Evolutionary conservation across 768 basidiomycete species (phyloP), one percentile per base, ranked within the genome.

Genomic region (Phylloporus sp.): DNA sequence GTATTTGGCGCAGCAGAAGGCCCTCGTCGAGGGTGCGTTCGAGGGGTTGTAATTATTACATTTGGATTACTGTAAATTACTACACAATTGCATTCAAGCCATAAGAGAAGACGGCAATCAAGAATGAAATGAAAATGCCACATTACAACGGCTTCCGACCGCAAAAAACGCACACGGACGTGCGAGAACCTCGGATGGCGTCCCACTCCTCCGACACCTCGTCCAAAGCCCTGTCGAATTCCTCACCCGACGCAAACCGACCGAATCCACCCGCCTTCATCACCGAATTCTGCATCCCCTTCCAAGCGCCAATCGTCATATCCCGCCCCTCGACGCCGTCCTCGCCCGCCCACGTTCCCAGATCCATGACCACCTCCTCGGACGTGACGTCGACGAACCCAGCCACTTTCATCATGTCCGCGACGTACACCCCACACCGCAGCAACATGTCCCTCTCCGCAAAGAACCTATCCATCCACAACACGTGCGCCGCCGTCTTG

Each of bases 1-100:
- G 35, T 90, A 91, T 67, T 69, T 69, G 42, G 67, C 42, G 20
- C 86, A 92, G 64, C 84, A 88, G 66, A 71, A 70, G 57, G 73
- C 60, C 37, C 70, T 93, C 18, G 42, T 90, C 13, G 76, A 77
- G 28, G 68, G 70, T 18, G 79, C 78, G 3, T 88, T 90, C 57
- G 64, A 71, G 33, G 71, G 69, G 17, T 46, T 79, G 52, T 75
- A 58, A 20, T 35, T 46, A 78, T 50, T 75, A 59, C n/a, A n/a
- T n/a, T n/a, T n/a, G n/a, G n/a, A n/a, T n/a, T n/a, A n/a, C n/a
- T n/a, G n/a, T n/a, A n/a, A n/a, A n/a, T n/a, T n/a, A n/a, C n/a
- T n/a, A n/a, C n/a, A n/a, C n/a, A n/a, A n/a, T n/a, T n/a, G n/a
- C n/a, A n/a, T n/a, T n/a, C n/a, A n/a, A n/a, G n/a, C n/a, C n/a